Conservation (phyloP, 2,329 filamentous ascomycete genomes). For the Pseudogymnoascus sp. region DNA sequence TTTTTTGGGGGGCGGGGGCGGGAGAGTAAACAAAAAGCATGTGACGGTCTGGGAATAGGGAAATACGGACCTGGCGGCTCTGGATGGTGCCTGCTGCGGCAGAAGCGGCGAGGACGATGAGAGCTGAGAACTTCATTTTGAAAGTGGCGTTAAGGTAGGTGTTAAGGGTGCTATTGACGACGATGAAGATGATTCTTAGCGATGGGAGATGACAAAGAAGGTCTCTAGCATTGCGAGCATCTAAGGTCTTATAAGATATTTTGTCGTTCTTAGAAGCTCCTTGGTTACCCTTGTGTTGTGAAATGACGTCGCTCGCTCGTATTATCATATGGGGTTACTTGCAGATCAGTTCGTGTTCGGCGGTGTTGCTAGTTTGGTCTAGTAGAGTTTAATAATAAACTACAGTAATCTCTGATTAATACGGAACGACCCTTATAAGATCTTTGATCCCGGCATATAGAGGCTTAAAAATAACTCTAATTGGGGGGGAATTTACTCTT, state of each 20-base stretch:
- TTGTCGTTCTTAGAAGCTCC: not conserved
- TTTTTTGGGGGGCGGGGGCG: not conserved
- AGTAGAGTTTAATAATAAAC: too few relatives aligned
- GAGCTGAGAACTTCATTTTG: constrained; percentile 20
- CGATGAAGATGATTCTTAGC: not conserved
- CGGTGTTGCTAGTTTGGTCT: not conserved
- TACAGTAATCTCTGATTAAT: too few relatives aligned
- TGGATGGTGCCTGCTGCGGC: constrained; percentile 11
- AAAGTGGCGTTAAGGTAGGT: not conserved
- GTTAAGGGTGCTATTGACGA: not conserved
- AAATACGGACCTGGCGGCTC: not conserved
- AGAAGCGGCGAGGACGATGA: constrained; percentile 18
- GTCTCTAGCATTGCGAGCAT: not conserved
- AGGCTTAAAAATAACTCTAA: too few relatives aligned
- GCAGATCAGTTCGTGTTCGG: not conserved
- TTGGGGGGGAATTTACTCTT: too few relatives aligned
- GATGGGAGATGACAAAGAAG: not conserved
- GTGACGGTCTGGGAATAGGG: not conserved
- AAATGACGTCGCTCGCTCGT: not conserved
- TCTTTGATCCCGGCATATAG: too few relatives aligned
- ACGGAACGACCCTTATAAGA: too few relatives aligned
- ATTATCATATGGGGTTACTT: not conserved
- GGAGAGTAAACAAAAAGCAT: not conserved
- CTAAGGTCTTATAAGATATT: not conserved
- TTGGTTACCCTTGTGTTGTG: not conserved